These are phyloP conservation scores for Hypomyces rosellus DNA, from an alignment of 2,329 filamentous ascomycete species.

Conservation along the genomic window DNA sequence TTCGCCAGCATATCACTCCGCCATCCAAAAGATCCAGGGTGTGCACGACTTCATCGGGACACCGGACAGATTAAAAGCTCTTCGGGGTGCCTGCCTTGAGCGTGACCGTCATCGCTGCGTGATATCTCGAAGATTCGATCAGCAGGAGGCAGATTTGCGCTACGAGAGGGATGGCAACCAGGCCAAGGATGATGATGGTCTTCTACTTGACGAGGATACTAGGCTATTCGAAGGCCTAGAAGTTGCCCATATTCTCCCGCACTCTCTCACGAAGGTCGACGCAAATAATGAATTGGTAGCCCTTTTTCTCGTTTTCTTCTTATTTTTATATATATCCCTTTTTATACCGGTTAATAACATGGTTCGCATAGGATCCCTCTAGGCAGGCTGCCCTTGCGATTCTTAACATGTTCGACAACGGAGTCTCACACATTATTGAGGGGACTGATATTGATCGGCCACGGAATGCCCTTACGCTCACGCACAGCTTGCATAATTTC, in stretches of 20 bases:
- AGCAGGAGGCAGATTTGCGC: neutral
- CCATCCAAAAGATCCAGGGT: neutral
- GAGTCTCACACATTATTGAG: slow-evolving; percentile 29
- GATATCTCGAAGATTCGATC: slow-evolving; percentile 2
- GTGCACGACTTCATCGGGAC: slow-evolving; percentile 1
- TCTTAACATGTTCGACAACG: slow-evolving; percentile 36
- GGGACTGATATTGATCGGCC: slow-evolving; percentile 34
- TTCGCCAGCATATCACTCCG: neutral
- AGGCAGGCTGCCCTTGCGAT: slow-evolving; percentile 30
- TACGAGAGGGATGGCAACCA: neutral
- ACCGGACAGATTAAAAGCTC: slow-evolving; percentile 4
- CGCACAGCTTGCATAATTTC: slow-evolving; percentile 8
- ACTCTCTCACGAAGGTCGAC: neutral
- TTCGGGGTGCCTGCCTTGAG: slow-evolving; percentile 8
- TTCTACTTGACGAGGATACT: slow-evolving; percentile 1
- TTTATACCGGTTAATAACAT: slow-evolving; percentile 1
- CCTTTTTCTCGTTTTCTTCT: too few species aligned
- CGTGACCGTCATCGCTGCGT: slow-evolving; percentile 10
- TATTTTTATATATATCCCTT: too few species aligned
- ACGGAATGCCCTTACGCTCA: slow-evolving; percentile 28
- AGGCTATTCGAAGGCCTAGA: neutral
- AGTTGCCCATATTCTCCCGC: neutral
- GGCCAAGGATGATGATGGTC: neutral
- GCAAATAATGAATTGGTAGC: neutral
- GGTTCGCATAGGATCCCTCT: neutral